Evolutionary conservation across 2,329 filamentous ascomycete species (phyloP), one percentile per base, ranked within the genome.

Genomic region (Geosmithia putterillii): DNA sequence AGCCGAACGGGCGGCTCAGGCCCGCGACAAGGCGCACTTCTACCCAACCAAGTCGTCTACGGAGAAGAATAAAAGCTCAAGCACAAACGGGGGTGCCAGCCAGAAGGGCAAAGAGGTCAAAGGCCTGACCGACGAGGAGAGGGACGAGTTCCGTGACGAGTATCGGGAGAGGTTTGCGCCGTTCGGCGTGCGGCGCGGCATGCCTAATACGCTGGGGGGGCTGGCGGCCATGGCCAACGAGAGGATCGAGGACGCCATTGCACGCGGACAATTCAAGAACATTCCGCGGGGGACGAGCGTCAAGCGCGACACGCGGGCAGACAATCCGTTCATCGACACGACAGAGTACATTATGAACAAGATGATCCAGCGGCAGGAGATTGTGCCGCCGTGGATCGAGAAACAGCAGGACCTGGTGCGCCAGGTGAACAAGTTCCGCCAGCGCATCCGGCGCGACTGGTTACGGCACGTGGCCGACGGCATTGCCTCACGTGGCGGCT

Each of bases 271-370:
- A 57, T 96, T 98, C 64, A 71, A 73, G 57, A 82, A 94, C 52
- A 83, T 98, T 12, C 80, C 79, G 7, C 74, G 89, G 2, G 81
- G 90, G 0, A 83, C 83, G 51, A 81, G 79, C 6, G 71, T 90
- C n/a, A 77, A 89, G 58, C 68, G 83, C n/a, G 89, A 96, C 52
- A 68, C 85, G 42, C 80, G 86, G 50, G 84, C 86, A 1, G 83
- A 82, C 52, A 94, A 83, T 51, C 88, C 92, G 0, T 96, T 94
- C 55, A 78, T 96, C 45, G 87, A 96, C 56, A 96, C 90, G 1
- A 96, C 92, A 0, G 90, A 96, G 62, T 95, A 95, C 59, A 86
- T 96, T 53, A 83, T 96, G 83, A 96, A 98, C 64, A 92, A 94
- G 64, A 95, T 96, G 68, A 95, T 98, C 49, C 86, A 95, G 64